Conservation (phyloP, 306 rosid species). For the Arachis hypogaea region DNA sequence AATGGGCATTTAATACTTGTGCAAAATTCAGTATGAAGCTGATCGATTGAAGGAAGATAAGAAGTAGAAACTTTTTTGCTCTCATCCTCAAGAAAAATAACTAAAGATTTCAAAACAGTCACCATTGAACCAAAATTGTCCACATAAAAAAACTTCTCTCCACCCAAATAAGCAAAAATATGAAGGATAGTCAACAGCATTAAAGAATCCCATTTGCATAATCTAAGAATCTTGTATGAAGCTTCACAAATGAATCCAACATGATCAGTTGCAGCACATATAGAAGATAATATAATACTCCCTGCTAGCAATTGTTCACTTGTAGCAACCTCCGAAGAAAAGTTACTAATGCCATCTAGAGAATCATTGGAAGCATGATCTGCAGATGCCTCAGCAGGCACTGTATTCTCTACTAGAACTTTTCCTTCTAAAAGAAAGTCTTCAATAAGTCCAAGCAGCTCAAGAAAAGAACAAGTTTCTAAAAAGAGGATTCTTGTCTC, state of each 20-base stretch:
- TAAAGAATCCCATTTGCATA: slow-evolving; percentile 49
- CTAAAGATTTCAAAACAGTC: slow-evolving; percentile 70
- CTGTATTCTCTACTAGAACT: slow-evolving; percentile 39
- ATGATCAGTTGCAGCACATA: slow-evolving; percentile 65
- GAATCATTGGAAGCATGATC: slow-evolving; percentile 34
- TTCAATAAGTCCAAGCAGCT: slow-evolving; percentile 65
- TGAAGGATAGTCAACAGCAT: slow-evolving; percentile 67
- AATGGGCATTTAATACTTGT: slow-evolving; percentile 64
- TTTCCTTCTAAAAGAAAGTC: slow-evolving; percentile 65
- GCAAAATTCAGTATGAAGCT: slow-evolving; percentile 48
- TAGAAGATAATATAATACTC: slow-evolving; percentile 70
- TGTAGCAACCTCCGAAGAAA: slow-evolving; percentile 55
- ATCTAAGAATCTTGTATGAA: slow-evolving; percentile 62
- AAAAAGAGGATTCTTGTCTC: slow-evolving; percentile 52
- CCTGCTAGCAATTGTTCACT: slow-evolving; percentile 73
- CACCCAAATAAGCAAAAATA: slow-evolving; percentile 73
- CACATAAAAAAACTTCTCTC: slow-evolving; percentile 53
- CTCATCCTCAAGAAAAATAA: slow-evolving; percentile 60
- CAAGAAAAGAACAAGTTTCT: slow-evolving; percentile 57
- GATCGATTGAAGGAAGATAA: slow-evolving; percentile 48
- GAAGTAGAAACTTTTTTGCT: slow-evolving; percentile 40
- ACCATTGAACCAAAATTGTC: slow-evolving; percentile 47
- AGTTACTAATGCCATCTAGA: slow-evolving; percentile 43
- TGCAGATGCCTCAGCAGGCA: slow-evolving; percentile 36
- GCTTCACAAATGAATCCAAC: slow-evolving; percentile 61